phyloP scores from a whole-genome alignment of 345 rosid genomes.

The Jatropha curcas region DNA sequence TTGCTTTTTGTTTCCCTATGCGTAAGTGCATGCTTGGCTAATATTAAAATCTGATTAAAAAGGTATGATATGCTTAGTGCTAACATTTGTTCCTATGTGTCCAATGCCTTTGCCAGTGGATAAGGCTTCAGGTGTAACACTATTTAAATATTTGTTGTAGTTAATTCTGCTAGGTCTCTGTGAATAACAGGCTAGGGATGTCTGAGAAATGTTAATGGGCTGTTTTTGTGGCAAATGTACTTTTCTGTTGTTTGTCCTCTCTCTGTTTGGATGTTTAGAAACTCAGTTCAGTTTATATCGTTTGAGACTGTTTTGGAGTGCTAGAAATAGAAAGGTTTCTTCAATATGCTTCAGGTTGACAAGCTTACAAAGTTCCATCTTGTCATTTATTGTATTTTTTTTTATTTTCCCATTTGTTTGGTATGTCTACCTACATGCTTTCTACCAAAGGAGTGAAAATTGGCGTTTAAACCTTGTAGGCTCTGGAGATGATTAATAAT shows the following conservation, averaged over 20 bases:
- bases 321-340: neutral
- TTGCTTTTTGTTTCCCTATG: neutral
- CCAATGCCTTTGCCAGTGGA: neutral
- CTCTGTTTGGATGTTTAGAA: neutral
- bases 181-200: neutral
- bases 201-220: neutral
- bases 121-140: neutral
- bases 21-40: neutral
- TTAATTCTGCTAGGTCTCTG: neutral
- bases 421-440: neutral
- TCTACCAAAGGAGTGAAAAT: neutral
- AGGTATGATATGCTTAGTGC: neutral
- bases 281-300: no score
- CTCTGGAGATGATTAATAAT: slow-evolving; percentile 71
- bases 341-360: neutral
- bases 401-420: neutral
- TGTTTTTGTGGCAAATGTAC: neutral
- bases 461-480: slow-evolving; percentile 40
- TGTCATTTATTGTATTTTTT: neutral
- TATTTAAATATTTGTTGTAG: neutral
- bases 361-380: neutral
- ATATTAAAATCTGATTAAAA: neutral
- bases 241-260: neutral
- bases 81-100: neutral
- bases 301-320: neutral